Base-by-base conservation (phyloP, 75 land plant genomes). In the Sequoiadendron giganteum region DNA sequence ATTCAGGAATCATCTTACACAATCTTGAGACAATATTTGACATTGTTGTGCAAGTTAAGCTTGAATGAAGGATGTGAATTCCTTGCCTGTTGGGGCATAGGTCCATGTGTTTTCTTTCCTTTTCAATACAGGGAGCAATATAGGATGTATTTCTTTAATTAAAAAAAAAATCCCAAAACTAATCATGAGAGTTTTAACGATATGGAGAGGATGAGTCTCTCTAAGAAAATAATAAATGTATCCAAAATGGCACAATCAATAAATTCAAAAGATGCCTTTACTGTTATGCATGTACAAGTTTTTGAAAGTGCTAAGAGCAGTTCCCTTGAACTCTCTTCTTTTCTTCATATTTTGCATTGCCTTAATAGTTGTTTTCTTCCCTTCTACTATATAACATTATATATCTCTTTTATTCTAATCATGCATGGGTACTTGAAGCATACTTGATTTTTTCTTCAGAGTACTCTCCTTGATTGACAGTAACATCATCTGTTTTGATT, bases 401-500 rank as follows among this genome's bases (percentile, higher is more conserved):
- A 68, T 28, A 38, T 54, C 25, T 4, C 42, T 36, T 36, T 55
- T 42, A 82, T 85, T 65, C 86, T 85, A 73, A 42, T 45, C 54
- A 42, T 39, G 11, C 18, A 42, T 42, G 36, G 85, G 21, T 87
- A 92, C n/a, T 79, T 39, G 15, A 82, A 47, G 42, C 84, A 36
- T 85, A 85, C 86, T 86, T 91, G 85, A 91, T 83, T 36, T 89
- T 91, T 87, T 92, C 92, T 49, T 83, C 58, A 34, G 48, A 42
- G 39, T 83, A 56, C 52, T 91, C 90, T 86, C 83, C 92, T 72
- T 87, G 83, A 85, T 83, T 89, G 16, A 89, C 47, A 11, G 87
- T 90, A 82, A 89, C 87, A 85, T 92, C 93, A 91, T 92, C 90
- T 38, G 56, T 77, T 42, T 85, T 89, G 47, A 92, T 92, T 42